Conservation (phyloP, 768 basidiomycete species). For the Amanita inopinata region DNA sequence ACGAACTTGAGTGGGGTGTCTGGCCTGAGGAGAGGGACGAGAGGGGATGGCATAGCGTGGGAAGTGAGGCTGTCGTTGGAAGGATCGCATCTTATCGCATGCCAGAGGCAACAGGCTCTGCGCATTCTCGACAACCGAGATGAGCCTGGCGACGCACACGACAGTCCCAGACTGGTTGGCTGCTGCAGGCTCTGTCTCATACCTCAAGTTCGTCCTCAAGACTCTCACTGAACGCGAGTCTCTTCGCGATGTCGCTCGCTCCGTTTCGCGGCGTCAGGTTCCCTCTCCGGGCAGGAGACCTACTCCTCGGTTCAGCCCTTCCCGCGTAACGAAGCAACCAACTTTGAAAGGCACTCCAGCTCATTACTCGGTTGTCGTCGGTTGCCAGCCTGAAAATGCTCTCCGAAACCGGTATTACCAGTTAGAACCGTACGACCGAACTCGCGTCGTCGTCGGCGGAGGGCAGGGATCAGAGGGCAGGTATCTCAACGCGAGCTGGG, state of each 20-base stretch:
- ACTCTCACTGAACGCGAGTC: constrained; percentile 27
- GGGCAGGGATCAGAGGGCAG: constrained; percentile 24
- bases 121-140: no score
- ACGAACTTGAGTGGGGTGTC: constrained; percentile 45
- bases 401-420: constrained; percentile 61
- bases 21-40: constrained; percentile 26
- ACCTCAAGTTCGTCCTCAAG: constrained; percentile 22
- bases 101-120: neutral
- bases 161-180: constrained; percentile 24
- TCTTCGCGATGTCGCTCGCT: constrained; percentile 22
- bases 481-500: constrained; percentile 84
- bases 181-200: constrained; percentile 13
- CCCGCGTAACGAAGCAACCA: constrained; percentile 12
- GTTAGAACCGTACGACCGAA: constrained; percentile 76
- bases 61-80: neutral
- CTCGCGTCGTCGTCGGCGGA: constrained; percentile 48
- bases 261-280: constrained; percentile 16
- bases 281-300: constrained; percentile 16
- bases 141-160: constrained; percentile 9
- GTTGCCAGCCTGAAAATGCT: constrained; percentile 32
- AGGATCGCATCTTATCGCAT: neutral
- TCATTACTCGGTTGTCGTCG: constrained; percentile 52
- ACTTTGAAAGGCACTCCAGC: constrained; percentile 13
- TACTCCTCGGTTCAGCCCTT: constrained; percentile 14
- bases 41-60: constrained; percentile 1